These are phyloP conservation scores for Colletotrichum eremochloae DNA, from an alignment of 2,329 filamentous ascomycete genomes.

Conservation along the genomic window DNA sequence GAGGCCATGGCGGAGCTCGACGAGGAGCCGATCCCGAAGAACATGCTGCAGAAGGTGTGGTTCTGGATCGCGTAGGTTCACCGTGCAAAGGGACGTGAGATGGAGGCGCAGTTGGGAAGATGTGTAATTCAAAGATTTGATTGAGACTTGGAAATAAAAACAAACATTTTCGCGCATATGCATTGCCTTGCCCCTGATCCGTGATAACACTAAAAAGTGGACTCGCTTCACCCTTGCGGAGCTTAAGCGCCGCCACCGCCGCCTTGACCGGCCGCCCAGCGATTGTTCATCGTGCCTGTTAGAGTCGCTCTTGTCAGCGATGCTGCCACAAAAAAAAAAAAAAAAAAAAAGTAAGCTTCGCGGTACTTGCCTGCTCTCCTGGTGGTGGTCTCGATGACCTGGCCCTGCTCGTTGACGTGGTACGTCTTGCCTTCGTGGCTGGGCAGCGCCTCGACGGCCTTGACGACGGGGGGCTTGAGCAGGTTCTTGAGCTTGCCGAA, in stretches of 20 bases:
- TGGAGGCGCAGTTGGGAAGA: not conserved
- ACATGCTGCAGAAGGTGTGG: constrained; percentile 66
- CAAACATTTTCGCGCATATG: not conserved
- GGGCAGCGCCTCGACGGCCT: constrained; percentile 33
- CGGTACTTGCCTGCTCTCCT: constrained; percentile 28
- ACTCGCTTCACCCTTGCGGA: not conserved
- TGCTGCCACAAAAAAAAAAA: too few relatives aligned
- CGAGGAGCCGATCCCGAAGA: constrained; percentile 61
- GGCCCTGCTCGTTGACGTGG: constrained; percentile 37
- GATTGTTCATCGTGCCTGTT: constrained; percentile 18
- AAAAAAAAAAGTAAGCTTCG: not conserved
- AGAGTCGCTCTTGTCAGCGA: not conserved
- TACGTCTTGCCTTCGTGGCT: constrained; percentile 41
- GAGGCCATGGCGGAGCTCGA: constrained; percentile 68
- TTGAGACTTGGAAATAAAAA: not conserved
- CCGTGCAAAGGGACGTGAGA: not conserved
- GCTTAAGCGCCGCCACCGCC: not conserved
- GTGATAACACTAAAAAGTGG: not conserved
- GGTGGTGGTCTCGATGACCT: constrained; percentile 37
- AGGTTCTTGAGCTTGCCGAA: constrained; percentile 34
- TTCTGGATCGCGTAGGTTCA: constrained; percentile 64
- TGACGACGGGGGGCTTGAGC: constrained; percentile 39
- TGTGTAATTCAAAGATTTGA: not conserved
- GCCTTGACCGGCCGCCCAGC: constrained; percentile 4
- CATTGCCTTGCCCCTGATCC: not conserved